Percentiles rank a stretch among this genome's conserved stretches.
phyloP scores from a whole-genome alignment of 768 basidiomycete genomes.

The Tricholoma matsutake region DNA sequence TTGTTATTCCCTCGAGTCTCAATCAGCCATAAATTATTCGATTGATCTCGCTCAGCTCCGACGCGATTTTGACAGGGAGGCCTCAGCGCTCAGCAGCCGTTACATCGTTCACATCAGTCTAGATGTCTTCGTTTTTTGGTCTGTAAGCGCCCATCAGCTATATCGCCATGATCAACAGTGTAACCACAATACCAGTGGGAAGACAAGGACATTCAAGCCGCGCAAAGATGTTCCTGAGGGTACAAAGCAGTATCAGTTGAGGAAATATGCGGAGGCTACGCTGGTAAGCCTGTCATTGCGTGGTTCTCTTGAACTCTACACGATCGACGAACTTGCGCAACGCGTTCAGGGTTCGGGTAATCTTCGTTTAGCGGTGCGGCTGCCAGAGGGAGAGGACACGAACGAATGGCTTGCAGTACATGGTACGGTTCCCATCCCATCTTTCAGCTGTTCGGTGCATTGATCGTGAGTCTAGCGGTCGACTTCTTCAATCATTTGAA shows the following conservation, averaged over 20 bases:
- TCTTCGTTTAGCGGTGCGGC: constrained; percentile 83
- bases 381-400: constrained; percentile 95
- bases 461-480: constrained; percentile 57
- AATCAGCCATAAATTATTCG: neutral
- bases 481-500: constrained; percentile 99
- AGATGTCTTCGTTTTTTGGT: constrained; percentile 87
- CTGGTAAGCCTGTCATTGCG: constrained; percentile 46
- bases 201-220: constrained; percentile 95
- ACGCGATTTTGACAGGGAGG: too few species aligned
- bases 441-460: neutral
- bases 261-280: constrained; percentile 97
- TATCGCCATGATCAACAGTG: constrained; percentile 3
- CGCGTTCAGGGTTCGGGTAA: constrained; percentile 86
- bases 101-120: neutral
- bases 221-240: constrained; percentile 94
- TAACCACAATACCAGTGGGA: constrained; percentile 51
- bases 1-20: too few species aligned
- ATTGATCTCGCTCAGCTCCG: too few species aligned
- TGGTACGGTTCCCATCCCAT: constrained; percentile 71
- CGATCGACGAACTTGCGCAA: neutral
- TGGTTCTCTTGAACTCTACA: neutral
- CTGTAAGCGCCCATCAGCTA: constrained; percentile 49
- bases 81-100: too few species aligned
- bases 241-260: constrained; percentile 95
- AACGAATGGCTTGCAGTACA: constrained; percentile 99